Conservation (phyloP, 2,329 filamentous ascomycete genomes). For the Pseudocercospora eumusae region DNA sequence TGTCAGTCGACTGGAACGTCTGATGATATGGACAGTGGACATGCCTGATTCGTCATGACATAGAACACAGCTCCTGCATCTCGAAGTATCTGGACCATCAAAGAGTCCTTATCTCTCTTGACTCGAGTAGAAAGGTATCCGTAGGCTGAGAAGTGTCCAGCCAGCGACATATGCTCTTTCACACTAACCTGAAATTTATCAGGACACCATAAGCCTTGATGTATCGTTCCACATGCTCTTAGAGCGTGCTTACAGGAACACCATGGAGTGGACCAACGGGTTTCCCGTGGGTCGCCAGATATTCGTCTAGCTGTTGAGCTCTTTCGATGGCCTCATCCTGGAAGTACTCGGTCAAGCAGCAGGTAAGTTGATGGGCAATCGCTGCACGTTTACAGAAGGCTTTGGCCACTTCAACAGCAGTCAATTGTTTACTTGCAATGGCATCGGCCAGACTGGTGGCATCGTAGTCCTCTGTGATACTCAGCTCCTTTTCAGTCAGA, state of each 20-base stretch:
- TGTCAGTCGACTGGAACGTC: background rate
- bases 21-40: background rate
- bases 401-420: constrained; percentile 22
- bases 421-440: constrained; percentile 18
- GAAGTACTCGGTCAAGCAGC: constrained; percentile 27
- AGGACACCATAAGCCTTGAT: background rate
- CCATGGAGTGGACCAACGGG: constrained; percentile 26
- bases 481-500: constrained; percentile 19
- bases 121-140: constrained; percentile 19
- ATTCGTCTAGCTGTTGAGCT: constrained; percentile 24
- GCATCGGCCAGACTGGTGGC: constrained; percentile 18
- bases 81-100: constrained; percentile 22
- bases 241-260: constrained; percentile 13
- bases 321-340: constrained; percentile 25
- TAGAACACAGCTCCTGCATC: constrained; percentile 29
- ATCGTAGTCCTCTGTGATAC: constrained; percentile 26
- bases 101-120: constrained; percentile 19
- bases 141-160: constrained; percentile 19
- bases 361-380: constrained; percentile 26
- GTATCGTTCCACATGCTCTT: background rate
- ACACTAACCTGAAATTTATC: constrained; percentile 13
- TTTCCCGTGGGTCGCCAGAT: constrained; percentile 22
- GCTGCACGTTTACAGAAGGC: constrained; percentile 28
- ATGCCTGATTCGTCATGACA: constrained; percentile 25
- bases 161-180: constrained; percentile 26